Evolutionary conservation across 202 grass and related monocot species (phyloP).

Genomic region (Hordeum pubiflorum): DNA sequence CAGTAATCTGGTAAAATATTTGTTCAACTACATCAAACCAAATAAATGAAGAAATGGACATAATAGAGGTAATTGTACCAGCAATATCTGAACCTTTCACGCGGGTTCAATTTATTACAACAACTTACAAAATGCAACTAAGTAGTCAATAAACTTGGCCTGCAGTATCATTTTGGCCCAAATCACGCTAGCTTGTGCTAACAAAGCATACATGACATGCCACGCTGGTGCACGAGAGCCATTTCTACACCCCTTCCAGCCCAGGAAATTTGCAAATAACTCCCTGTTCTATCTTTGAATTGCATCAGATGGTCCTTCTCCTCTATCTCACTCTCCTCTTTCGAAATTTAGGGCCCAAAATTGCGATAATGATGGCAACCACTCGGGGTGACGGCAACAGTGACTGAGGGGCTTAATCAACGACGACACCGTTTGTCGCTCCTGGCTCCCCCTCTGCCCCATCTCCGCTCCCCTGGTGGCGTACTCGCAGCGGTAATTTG

Average conservation of each 20-base stretch:
- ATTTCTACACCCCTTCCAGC: not conserved
- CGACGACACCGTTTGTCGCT: not conserved
- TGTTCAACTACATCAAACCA: slow-evolving; percentile 6
- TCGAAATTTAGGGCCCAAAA: not conserved
- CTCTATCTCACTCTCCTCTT: not conserved
- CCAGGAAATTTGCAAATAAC: not conserved
- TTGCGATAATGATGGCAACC: not conserved
- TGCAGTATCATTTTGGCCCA: not conserved
- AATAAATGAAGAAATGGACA: slow-evolving; percentile 2
- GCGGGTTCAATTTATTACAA: not conserved
- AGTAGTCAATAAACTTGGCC: not conserved
- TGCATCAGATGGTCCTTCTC: not conserved
- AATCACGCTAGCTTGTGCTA: no score
- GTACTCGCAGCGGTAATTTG: not conserved
- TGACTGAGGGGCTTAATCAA: not conserved
- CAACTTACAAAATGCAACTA: not conserved
- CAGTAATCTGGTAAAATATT: slow-evolving; percentile 21
- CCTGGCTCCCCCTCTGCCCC: not conserved
- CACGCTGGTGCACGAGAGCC: not conserved
- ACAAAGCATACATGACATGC: not conserved
- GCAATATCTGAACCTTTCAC: not conserved
- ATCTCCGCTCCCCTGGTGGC: not conserved
- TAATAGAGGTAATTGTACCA: not conserved
- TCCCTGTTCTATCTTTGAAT: not conserved
- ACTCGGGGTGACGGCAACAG: not conserved